Percentiles rank a stretch among this genome's conserved stretches.
Evolutionary conservation across 495 filamentous ascomycete species (phyloP).

Genomic region (Collariella sp.): DNA sequence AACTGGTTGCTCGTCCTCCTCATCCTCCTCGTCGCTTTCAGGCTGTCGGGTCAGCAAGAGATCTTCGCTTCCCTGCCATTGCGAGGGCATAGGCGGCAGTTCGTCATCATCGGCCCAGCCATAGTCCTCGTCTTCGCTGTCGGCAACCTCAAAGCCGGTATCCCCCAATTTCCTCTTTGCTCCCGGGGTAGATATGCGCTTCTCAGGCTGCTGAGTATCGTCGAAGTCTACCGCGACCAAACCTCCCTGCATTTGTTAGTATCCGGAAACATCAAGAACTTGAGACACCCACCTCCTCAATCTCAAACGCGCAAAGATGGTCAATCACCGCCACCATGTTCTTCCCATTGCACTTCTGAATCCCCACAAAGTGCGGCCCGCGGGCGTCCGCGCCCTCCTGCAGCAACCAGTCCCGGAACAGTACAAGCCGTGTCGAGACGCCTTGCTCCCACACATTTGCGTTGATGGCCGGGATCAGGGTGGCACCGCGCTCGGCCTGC

Average conservation of each 20-base stretch:
- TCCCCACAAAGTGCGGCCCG: slow-evolving; percentile 31
- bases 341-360: slow-evolving; percentile 41
- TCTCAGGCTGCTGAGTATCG: slow-evolving; percentile 18
- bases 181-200: slow-evolving; percentile 22
- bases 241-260: slow-evolving; percentile 21
- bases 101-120: slow-evolving; percentile 44
- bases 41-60: slow-evolving; percentile 31
- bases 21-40: slow-evolving; percentile 24
- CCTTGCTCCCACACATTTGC: slow-evolving; percentile 61
- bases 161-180: slow-evolving; percentile 39
- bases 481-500: slow-evolving; percentile 46
- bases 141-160: slow-evolving; percentile 39
- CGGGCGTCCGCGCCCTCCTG: slow-evolving; percentile 20
- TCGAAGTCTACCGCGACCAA: slow-evolving; percentile 21
- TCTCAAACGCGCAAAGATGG: slow-evolving; percentile 32
- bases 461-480: slow-evolving; percentile 64
- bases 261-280: slow-evolving; percentile 3
- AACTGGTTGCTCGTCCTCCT: slow-evolving; percentile 18
- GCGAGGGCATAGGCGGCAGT: slow-evolving; percentile 38
- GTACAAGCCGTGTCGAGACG: slow-evolving; percentile 55
- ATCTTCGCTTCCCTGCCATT: slow-evolving; percentile 47
- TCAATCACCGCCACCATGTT: slow-evolving; percentile 16
- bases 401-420: slow-evolving; percentile 63
- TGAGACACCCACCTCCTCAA: slow-evolving; percentile 29
- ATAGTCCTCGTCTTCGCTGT: slow-evolving; percentile 46